Percentiles rank a stretch among this genome's conserved stretches.
phyloP scores from a whole-genome alignment of 2,329 filamentous ascomycete species.

The Aspergillus intermedius region DNA sequence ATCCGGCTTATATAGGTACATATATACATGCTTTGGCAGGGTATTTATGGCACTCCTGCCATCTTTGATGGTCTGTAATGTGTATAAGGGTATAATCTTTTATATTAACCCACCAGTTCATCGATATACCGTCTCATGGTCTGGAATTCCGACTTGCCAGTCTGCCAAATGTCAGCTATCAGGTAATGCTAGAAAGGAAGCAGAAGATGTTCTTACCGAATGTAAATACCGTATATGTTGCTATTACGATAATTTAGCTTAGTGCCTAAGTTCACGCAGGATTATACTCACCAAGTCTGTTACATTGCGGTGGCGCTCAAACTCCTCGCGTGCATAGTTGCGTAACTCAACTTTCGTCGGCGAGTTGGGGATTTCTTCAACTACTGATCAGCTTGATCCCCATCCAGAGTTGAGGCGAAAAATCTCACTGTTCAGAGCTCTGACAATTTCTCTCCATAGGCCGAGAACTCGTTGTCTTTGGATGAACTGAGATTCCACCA shows the following conservation, averaged over 20 bases:
- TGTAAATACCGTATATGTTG: slow-evolving; percentile 42
- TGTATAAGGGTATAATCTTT: neutral
- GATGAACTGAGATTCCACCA: slow-evolving; percentile 29
- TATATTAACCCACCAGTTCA: slow-evolving; percentile 25
- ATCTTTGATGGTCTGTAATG: neutral
- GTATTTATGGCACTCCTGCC: too few species aligned
- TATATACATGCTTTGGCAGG: too few species aligned
- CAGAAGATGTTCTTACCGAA: slow-evolving; percentile 24
- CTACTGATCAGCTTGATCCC: slow-evolving; percentile 1
- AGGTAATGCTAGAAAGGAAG: neutral
- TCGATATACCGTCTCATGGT: slow-evolving; percentile 43
- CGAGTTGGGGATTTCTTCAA: slow-evolving; percentile 34
- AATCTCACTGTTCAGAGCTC: slow-evolving; percentile 33
- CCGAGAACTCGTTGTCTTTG: slow-evolving; percentile 37
- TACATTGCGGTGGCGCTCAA: slow-evolving; percentile 38
- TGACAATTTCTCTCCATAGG: slow-evolving; percentile 39
- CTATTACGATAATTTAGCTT: slow-evolving; percentile 9
- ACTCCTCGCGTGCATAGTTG: slow-evolving; percentile 39
- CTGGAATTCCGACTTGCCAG: slow-evolving; percentile 43
- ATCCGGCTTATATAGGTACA: too few species aligned
- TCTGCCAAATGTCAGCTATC: slow-evolving; percentile 19
- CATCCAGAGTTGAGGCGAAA: neutral
- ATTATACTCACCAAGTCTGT: slow-evolving; percentile 32
- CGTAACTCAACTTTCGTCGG: slow-evolving; percentile 35
- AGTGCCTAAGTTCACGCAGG: neutral